Evolutionary conservation across 1,284 basidiomycete species (phyloP).

Genomic region (Irpex rosettiformis): DNA sequence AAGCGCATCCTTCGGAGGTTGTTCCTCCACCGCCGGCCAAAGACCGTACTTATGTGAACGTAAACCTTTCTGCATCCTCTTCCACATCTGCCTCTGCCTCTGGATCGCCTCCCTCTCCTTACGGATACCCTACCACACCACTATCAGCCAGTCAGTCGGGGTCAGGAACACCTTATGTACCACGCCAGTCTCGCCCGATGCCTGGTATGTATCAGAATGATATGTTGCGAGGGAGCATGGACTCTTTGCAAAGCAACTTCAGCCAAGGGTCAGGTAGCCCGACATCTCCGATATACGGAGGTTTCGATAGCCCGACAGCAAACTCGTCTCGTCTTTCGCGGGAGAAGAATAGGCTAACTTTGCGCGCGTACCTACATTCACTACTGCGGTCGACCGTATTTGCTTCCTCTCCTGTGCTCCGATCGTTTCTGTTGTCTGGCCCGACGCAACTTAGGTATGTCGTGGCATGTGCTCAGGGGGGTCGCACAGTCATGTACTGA

Average conservation of each 20-base stretch:
- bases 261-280: conserved; percentile 18
- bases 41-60: conserved; percentile 70
- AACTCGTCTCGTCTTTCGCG: conserved; percentile 58
- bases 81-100: conserved; percentile 24
- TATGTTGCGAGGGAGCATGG: conserved; percentile 18
- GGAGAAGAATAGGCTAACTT: conserved; percentile 94
- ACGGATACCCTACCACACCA: neutral
- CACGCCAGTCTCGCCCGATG: conserved; percentile 12
- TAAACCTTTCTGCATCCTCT: conserved; percentile 34
- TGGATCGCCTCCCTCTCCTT: conserved; percentile 24
- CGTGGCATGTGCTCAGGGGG: too few relatives aligned
- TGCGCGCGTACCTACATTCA: conserved; percentile 87
- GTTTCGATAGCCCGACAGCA: conserved; percentile 7
- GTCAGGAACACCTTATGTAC: neutral
- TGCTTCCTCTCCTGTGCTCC: conserved; percentile 82
- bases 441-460: conserved; percentile 64
- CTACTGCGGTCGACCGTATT: conserved; percentile 75
- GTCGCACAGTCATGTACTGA: too few relatives aligned
- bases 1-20: conserved; percentile 76
- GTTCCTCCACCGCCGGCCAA: conserved; percentile 84
- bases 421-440: conserved; percentile 81
- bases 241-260: conserved; percentile 21
- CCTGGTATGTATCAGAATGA: conserved; percentile 23
- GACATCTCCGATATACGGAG: conserved; percentile 7
- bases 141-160: neutral